Percentiles rank a stretch among this genome's conserved stretches.
Evolutionary conservation across 495 filamentous ascomycete species (phyloP).

Genomic region (Monascus purpureus): DNA sequence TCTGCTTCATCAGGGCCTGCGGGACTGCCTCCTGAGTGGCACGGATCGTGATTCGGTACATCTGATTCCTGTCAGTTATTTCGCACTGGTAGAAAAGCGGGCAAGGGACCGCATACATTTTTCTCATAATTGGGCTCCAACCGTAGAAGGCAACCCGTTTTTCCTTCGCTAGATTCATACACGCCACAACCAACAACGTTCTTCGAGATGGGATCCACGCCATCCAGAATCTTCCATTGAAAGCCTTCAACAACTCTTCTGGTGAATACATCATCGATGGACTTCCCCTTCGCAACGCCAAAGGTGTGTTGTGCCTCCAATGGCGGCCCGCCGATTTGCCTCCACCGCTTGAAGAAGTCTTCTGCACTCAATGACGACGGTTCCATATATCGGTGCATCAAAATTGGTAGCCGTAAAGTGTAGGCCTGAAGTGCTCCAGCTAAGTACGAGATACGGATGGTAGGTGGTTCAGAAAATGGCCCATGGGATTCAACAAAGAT

Average conservation of each 20-base stretch:
- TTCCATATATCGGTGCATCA: constrained; percentile 93
- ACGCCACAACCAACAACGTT: constrained; percentile 94
- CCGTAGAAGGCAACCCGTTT: constrained; percentile 85
- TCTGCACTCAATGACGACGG: constrained; percentile 67
- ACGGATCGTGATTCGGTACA: constrained; percentile 87
- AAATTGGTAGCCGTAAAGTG: constrained; percentile 78
- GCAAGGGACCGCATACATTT: constrained; percentile 16
- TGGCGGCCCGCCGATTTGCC: constrained; percentile 83
- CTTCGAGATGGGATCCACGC: constrained; percentile 77
- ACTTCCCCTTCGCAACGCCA: constrained; percentile 38
- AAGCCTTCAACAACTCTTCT: constrained; percentile 60
- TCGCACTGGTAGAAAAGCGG: not conserved
- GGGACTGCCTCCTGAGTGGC: constrained; percentile 87
- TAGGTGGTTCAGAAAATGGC: constrained; percentile 73
- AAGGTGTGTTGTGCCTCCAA: constrained; percentile 83
- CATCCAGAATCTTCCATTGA: constrained; percentile 72
- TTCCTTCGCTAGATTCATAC: constrained; percentile 70
- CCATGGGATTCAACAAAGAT: constrained; percentile 81
- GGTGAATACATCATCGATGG: constrained; percentile 42
- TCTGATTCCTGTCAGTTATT: constrained; percentile 36
- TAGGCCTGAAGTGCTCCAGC: constrained; percentile 88
- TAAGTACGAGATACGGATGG: constrained; percentile 85
- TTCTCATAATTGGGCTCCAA: constrained; percentile 89
- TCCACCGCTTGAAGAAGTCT: constrained; percentile 98
- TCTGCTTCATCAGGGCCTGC: constrained; percentile 62